Base-by-base conservation (phyloP, 257 asterid genomes). In the Apocynum venetum region DNA sequence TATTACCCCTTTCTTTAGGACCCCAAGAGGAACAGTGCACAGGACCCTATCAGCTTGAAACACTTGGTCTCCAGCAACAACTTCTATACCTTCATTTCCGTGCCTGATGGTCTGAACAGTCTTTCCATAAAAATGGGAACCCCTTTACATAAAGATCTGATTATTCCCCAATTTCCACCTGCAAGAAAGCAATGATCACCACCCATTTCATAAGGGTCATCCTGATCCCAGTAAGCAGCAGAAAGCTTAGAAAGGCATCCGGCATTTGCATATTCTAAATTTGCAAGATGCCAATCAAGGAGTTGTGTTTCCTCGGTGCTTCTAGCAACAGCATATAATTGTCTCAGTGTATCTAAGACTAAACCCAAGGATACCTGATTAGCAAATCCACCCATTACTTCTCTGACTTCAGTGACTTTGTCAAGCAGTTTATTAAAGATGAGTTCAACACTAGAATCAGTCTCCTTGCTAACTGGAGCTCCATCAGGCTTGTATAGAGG, bases 181-280 rank as follows among this genome's bases (percentile, higher is more conserved):
- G 92, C 94, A 79, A 92, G 93, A 83, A 92, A 88, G 79, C 97
- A 91, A 81, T 92, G 96, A 83, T 92, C 97, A 43, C 97, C 97
- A 25, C 91, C 97, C 96, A 92, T 91, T 79, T 92, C 96, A 71
- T 91, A 92, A 68, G 96, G 97, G 55, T 92, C 96, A 38, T 92
- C 96, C 84, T 92, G 97, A 84, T 92, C 96, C 97, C 97, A 91
- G 65, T 91, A 86, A 61, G 92, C 88, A 76, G 96, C 92, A 63
- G 96, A 92, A 67, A 92, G 97, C 64, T 91, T 84, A 2, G 87
- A 86, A 70, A 92, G 94, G 82, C 91, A 87, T 73, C 97, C 97
- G 0, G 97, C 96, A 65, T 92, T 92, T 49, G 97, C 94, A 82
- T 91, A 92, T 82, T 90, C 96, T 80, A 90, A 83, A 87, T 92